Conservation (phyloP, 225 moss, liverwort and hornwort genomes). For the Pseudoscleropodium purum region DNA sequence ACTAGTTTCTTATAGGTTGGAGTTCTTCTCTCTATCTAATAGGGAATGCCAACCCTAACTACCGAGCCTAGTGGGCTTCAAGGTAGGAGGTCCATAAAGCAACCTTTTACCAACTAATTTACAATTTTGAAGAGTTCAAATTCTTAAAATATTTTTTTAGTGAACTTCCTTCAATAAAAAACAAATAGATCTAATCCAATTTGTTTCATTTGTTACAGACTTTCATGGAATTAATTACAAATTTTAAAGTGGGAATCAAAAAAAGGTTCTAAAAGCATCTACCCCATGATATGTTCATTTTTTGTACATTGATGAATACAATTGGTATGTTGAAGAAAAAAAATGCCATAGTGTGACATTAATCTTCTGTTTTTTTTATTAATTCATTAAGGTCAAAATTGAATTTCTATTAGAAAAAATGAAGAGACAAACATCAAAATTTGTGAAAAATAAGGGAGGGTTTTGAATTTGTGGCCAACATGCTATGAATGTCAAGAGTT, state of each 20-base stretch:
- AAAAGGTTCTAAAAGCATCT: too few species aligned
- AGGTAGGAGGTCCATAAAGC: neutral
- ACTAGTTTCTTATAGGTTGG: accelerated
- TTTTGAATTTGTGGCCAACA: too few species aligned
- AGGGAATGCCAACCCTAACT: neutral
- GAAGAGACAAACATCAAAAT: too few species aligned
- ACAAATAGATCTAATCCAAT: neutral
- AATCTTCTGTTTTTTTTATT: too few species aligned
- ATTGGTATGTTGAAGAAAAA: neutral
- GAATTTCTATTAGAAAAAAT: too few species aligned
- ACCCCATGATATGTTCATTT: neutral
- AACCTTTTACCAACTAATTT: neutral
- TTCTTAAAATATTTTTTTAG: too few species aligned
- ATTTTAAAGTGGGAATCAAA: neutral
- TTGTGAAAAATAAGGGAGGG: too few species aligned
- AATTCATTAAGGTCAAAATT: too few species aligned
- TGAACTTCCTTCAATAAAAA: too few species aligned
- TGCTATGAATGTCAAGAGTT: too few species aligned
- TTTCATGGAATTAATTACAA: neutral
- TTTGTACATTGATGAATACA: neutral
- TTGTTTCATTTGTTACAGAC: neutral
- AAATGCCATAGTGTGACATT: too few species aligned
- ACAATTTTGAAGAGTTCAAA: neutral
- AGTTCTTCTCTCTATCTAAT: neutral
- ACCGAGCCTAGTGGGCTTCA: accelerated